Evolutionary conservation across 2,329 filamentous ascomycete genomes (phyloP), one percentile per base, ranked within the genome.

Genomic region (Penicillium frequentans): DNA sequence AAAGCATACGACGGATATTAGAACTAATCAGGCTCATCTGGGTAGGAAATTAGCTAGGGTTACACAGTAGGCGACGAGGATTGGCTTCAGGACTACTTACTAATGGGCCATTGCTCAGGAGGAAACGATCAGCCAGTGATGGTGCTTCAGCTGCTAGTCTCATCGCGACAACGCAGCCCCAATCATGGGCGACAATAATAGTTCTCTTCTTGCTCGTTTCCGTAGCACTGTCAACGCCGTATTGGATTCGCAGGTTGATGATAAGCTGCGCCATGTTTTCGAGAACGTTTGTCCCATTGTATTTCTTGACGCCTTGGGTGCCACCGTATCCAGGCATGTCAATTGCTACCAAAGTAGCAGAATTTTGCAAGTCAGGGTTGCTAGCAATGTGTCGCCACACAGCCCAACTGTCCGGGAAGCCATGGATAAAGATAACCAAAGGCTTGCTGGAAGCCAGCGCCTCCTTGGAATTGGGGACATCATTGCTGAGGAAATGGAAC

Each of bases 301-400:
- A 86, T 47, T 72, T 66, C 1, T 75, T 67, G 55, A 86, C 68
- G 49, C 75, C 75, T 59, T 85, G 82, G 55, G 79, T 84, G 10
- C 84, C 84, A 35, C 84, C 84, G 59, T 81, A 86, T 1, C 84
- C 84, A 19, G 84, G 84, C 7, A 86, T 67, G 64, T 86, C 84
- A 39, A 85, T 73, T 0, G 82, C 83, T 31, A 86, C 76, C 7
- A 85, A 62, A 21, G 77, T 78, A 21, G 79, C 76, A 7, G 74
- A 62, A 26, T 74, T 57, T 26, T 71, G 68, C 10, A 79, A 64
- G 10, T 70, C 63, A 9, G 73, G 57, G 0, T 77, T 79, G 39
- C 69, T 68, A 21, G 85, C 69, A 24, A 83, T 68, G 50, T 79
- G 72, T 46, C 77, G 76, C 82, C 82, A 86, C 51, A 86, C 70